Evolutionary conservation across 495 filamentous ascomycete genomes (phyloP), one percentile per base, ranked within the genome.

Genomic region (Aspergillus taichungensis): DNA sequence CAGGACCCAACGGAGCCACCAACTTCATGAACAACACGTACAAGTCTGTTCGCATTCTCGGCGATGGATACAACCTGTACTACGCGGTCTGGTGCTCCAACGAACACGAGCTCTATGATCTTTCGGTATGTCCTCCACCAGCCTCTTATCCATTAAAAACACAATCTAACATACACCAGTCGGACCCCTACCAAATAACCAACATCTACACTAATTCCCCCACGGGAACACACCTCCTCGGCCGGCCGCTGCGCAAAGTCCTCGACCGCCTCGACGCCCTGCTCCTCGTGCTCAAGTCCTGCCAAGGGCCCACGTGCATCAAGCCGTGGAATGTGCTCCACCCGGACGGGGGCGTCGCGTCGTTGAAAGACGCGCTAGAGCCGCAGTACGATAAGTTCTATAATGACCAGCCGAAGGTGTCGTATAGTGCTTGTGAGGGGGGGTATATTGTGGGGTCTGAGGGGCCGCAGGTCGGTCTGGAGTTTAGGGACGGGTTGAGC

Each of bases 41-140:
- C 62, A 84, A 84, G 56, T 76, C 77, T 2, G 51, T 78, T 45
- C 73, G 80, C 18, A 61, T 84, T 11, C 57, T 79, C 11, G 66
- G 75, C 5, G 52, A 71, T 5, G 62, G 51, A 6, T 81, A 83
- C 45, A 72, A 76, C 43, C 55, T 83, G 1, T 79, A 79, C 45
- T 85, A 84, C 40, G 72, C 80, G 0, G 78, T 84, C 0, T 84
- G 79, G 76, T 84, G 82, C 50, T 81, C 59, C 34, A 75, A 76
- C 37, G 78, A 83, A 54, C 74, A 78, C 37, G 79, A 84, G 50
- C 60, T 85, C 2, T 83, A 84, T 42, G 79, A 85, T 41, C 56
- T 83, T 3, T 72, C 61, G 40, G 74, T 76, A 40, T 40, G 68
- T 50, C 28, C 6, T 43, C 6, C 9, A 31, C 13, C 2, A 2